Evolutionary conservation across 1,284 basidiomycete species (phyloP).

Genomic region (Irpex sp.): DNA sequence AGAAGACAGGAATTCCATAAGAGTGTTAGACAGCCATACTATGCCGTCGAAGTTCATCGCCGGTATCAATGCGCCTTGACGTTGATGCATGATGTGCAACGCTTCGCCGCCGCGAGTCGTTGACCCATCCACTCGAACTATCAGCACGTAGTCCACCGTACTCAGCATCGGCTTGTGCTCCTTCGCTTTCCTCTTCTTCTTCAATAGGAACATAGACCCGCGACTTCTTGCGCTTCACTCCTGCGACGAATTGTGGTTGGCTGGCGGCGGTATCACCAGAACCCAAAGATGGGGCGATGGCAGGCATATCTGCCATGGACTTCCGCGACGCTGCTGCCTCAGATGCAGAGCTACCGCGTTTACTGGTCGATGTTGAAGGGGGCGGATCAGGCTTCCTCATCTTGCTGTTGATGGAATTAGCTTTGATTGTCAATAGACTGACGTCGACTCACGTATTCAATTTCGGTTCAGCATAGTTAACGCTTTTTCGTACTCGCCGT

Average conservation of each 20-base stretch:
- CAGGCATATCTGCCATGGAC: conserved; percentile 16
- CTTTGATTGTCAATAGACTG: conserved; percentile 12
- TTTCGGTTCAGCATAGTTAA: conserved; percentile 88
- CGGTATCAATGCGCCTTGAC: conserved; percentile 24
- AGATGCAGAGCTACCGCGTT: conserved; percentile 37
- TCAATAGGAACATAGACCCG: conserved; percentile 43
- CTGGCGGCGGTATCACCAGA: conserved; percentile 1
- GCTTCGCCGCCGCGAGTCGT: conserved; percentile 53
- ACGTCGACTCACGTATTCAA: conserved; percentile 72
- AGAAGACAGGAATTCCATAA: background rate
- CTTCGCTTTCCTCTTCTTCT: conserved; percentile 56
- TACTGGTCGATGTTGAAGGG: conserved; percentile 24
- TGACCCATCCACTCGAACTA: conserved; percentile 37
- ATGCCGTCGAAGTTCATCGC: conserved; percentile 34
- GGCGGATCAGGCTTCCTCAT: conserved; percentile 81
- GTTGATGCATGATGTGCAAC: conserved; percentile 17
- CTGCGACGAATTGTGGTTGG: conserved; percentile 19
- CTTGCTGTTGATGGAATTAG: conserved; percentile 50
- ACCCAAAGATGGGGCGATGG: background rate
- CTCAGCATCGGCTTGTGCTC: conserved; percentile 64
- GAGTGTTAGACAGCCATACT: conserved; percentile 32
- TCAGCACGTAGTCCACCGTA: conserved; percentile 31
- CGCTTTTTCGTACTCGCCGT: conserved; percentile 70
- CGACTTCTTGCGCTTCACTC: conserved; percentile 50
- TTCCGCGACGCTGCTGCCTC: conserved; percentile 24